A percentile compares a stretch with the other conserved stretches of the same genome.
phyloP scores from a whole-genome alignment of 106 monocot species.

The Dioscorea dumetorum region DNA sequence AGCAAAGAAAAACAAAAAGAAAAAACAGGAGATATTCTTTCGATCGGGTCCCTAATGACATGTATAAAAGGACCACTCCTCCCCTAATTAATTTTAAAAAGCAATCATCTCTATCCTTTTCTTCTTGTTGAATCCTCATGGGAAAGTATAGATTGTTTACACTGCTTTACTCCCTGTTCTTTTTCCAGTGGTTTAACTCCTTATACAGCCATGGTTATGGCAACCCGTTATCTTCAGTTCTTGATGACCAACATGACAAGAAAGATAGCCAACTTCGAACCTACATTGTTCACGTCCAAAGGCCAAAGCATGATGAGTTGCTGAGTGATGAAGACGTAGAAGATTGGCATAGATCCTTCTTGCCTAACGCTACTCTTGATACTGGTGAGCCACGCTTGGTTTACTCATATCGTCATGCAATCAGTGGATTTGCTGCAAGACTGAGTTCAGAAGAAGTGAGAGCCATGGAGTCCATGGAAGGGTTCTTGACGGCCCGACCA shows the following conservation, averaged over 20 bases:
- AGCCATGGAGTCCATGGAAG: background rate
- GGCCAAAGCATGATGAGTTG: background rate
- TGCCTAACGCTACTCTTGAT: background rate
- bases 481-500: background rate
- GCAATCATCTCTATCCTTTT: too few relatives aligned
- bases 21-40: background rate
- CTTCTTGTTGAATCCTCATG: too few relatives aligned
- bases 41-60: too few relatives aligned
- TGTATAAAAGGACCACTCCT: too few relatives aligned
- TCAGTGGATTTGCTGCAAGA: conserved; percentile 6
- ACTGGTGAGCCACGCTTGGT: background rate
- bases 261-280: background rate
- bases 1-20: too few relatives aligned
- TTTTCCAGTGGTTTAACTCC: too few relatives aligned
- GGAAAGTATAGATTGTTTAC: too few relatives aligned
- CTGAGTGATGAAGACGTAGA: background rate
- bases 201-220: too few relatives aligned
- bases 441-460: background rate
- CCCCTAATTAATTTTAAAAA: too few relatives aligned
- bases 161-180: too few relatives aligned
- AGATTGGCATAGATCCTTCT: conserved; percentile 2
- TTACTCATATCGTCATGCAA: background rate
- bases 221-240: too few relatives aligned
- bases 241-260: too few relatives aligned
- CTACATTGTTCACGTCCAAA: conserved; percentile 3